Evolutionary conservation across 495 filamentous ascomycete genomes (phyloP), one percentile per base, ranked within the genome.

Genomic region (Emericellopsis terricola): DNA sequence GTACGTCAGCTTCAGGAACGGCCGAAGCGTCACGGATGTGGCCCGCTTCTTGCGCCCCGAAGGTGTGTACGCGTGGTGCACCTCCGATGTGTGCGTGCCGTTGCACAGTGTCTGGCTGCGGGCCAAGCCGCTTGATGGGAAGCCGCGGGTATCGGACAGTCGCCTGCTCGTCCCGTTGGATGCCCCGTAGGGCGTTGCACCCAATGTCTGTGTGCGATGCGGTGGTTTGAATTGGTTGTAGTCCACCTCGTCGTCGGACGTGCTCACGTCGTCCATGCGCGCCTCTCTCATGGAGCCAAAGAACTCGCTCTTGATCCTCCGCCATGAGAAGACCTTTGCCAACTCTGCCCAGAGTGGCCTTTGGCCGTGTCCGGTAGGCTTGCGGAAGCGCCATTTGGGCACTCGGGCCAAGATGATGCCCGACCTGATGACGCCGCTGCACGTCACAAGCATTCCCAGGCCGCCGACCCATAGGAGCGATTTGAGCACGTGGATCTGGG

Each of bases 401-500:
- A 97, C 80, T 27, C 91, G 63, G 13, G 87, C 85, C 28, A 97
- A 56, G 32, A 76, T 63, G 11, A 94, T 76, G 23, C 78, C 82
- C 81, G 81, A 94, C 49, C 62, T 70, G n/a, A 96, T 71, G 11
- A 87, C 66, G 31, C 76, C 69, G 26, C 66, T 64, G 49, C 81
- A 92, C 10, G 68, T 60, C 14, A 83, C 57, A 31, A 92, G 75
- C 13, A 92, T 44, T 32, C 68, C 66, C 31, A 94, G 50, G 18
- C 86, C 85, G 17, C 91, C 91, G 23, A 82, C 64, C 86, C 89
- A 96, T 5, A 96, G 60, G 19, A 94, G 48, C 7, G 75, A 69
- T 50, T 81, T 78, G 4, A 96, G 54, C 30, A 96, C 91, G 19
- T 78, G 57, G 5, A 73, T 73, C 55, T 96, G 91, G 1, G 89